Conservation (phyloP, 1,139 yeast species). For the Lodderomyces metapsilosis region DNA sequence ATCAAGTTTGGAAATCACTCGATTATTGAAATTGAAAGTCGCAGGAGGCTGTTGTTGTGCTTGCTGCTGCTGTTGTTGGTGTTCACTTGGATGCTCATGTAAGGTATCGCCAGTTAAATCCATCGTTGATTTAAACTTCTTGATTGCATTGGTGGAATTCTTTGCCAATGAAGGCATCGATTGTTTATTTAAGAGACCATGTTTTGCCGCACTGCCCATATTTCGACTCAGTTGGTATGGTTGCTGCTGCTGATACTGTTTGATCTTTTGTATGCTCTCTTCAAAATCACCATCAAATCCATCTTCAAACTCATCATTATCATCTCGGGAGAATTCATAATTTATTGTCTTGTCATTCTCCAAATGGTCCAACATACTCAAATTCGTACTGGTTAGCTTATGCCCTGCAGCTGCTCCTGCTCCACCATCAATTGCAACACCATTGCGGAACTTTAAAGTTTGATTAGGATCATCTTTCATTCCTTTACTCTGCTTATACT, state of each 20-base stretch:
- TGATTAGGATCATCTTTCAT: conserved; percentile 16
- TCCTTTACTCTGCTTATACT: not conserved
- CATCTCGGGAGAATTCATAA: conserved; percentile 40
- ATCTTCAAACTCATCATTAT: conserved; percentile 40
- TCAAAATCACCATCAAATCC: conserved; percentile 25
- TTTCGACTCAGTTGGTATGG: conserved; percentile 1
- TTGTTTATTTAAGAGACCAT: conserved; percentile 13
- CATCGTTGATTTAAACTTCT: conserved; percentile 35
- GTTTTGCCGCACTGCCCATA: not conserved
- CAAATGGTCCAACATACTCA: conserved; percentile 24
- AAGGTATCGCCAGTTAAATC: conserved; percentile 18
- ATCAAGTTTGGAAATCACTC: conserved; percentile 37
- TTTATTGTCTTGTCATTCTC: conserved; percentile 37
- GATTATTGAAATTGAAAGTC: conserved; percentile 33
- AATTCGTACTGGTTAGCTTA: conserved; percentile 18
- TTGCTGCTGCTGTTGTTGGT: not conserved
- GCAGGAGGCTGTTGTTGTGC: conserved; percentile 16
- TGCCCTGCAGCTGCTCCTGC: conserved; percentile 12
- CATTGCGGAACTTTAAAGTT: conserved; percentile 34
- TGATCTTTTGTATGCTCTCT: conserved; percentile 8
- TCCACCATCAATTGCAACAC: conserved; percentile 9
- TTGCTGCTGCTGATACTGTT: conserved; percentile 5
- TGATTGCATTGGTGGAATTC: conserved; percentile 16
- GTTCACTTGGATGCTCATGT: not conserved
- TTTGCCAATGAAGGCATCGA: conserved; percentile 14